Percentiles rank a stretch among this genome's conserved stretches.
Evolutionary conservation across 169 alveolate species (phyloP).

Genomic region (Plasmodium chabaudi): DNA sequence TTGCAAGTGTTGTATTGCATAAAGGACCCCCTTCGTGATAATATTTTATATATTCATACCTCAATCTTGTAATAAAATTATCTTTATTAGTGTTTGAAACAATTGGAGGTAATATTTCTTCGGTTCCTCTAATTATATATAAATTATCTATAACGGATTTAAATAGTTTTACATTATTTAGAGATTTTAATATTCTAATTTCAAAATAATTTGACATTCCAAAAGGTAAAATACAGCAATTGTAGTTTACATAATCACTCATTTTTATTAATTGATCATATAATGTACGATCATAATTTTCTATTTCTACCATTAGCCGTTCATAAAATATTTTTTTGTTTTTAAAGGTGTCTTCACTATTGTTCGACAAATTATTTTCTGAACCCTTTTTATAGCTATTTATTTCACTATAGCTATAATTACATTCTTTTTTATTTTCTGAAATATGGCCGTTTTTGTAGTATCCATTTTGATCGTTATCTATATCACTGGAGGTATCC

Average conservation of each 20-base stretch:
- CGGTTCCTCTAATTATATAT: constrained; percentile 78
- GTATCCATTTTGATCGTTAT: constrained; percentile 4
- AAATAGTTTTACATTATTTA: constrained; percentile 76
- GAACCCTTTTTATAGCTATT: not conserved
- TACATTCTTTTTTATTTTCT: not conserved
- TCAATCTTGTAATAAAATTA: constrained; percentile 29
- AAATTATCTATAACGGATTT: constrained; percentile 76
- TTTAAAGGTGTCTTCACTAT: constrained; percentile 8
- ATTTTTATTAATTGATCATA: constrained; percentile 69
- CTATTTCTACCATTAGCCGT: constrained; percentile 68
- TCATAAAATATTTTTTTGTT: constrained; percentile 72
- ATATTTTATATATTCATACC: constrained; percentile 68
- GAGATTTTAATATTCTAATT: constrained; percentile 35
- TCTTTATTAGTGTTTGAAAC: constrained; percentile 18
- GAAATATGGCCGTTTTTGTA: too few relatives aligned
- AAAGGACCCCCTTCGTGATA: constrained; percentile 77
- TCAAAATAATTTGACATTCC: constrained; percentile 78
- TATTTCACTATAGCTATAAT: constrained; percentile 1
- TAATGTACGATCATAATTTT: constrained; percentile 64
- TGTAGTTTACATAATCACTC: constrained; percentile 70
- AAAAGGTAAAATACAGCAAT: constrained; percentile 83
- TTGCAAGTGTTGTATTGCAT: constrained; percentile 66
- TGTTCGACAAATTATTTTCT: not conserved
- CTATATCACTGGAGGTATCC: constrained; percentile 52
- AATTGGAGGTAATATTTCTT: constrained; percentile 84